These are phyloP conservation scores for Zymoseptoria ardabiliae DNA, from an alignment of 2,329 filamentous ascomycete species.

Conservation along the genomic window DNA sequence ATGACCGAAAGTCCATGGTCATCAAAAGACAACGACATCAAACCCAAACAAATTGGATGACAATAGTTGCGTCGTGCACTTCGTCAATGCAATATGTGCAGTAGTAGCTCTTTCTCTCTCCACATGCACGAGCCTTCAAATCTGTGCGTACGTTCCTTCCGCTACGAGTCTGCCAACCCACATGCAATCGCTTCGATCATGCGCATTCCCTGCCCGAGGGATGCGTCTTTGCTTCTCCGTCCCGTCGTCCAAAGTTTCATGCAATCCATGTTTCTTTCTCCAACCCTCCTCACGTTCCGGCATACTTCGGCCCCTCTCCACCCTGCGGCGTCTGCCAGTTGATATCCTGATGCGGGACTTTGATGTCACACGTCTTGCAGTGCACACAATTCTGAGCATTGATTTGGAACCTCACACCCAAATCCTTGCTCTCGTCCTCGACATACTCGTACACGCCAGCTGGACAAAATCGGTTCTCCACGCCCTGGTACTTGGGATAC, in stretches of 20 bases:
- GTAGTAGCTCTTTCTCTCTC: neutral
- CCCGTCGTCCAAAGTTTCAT: too few species aligned
- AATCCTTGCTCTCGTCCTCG: conserved; percentile 77
- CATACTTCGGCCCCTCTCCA: conserved; percentile 66
- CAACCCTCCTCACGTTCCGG: conserved; percentile 47
- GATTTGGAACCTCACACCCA: conserved; percentile 93
- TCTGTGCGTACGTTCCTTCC: neutral
- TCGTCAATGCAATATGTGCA: neutral
- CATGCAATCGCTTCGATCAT: neutral
- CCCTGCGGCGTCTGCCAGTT: conserved; percentile 86
- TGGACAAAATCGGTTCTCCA: conserved; percentile 95
- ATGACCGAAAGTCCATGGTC: too few species aligned
- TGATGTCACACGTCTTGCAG: conserved; percentile 99
- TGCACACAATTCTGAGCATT: conserved; percentile 98
- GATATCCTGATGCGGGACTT: conserved; percentile 92
- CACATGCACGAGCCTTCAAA: neutral
- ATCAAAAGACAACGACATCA: too few species aligned
- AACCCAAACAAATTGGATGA: too few species aligned
- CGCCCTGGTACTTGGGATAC: conserved; percentile 80
- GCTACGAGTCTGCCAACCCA: neutral
- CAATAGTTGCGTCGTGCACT: neutral
- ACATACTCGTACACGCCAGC: conserved; percentile 98
- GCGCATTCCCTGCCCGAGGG: neutral
- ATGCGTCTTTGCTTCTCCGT: neutral
- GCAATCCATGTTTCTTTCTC: too few species aligned